Evolutionary conservation across 257 asterid species (phyloP).

Genomic region (Salvia rosmarinus): DNA sequence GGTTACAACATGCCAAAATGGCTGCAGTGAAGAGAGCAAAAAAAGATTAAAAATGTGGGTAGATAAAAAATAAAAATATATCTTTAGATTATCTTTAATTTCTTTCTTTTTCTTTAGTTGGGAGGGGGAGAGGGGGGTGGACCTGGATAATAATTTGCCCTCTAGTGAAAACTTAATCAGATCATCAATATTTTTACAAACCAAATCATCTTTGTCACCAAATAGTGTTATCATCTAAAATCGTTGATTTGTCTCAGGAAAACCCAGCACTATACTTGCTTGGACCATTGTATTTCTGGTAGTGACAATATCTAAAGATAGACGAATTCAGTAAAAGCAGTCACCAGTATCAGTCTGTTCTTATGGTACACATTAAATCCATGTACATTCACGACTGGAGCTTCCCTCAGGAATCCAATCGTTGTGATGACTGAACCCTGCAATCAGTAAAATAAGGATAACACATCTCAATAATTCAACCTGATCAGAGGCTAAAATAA

Average conservation of each 20-base stretch:
- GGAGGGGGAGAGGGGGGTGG: background rate
- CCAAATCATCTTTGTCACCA: background rate
- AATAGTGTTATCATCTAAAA: slow-evolving; percentile 14
- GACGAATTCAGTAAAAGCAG: slow-evolving; percentile 32
- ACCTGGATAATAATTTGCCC: slow-evolving; percentile 14
- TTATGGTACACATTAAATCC: slow-evolving; percentile 97
- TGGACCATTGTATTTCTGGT: background rate
- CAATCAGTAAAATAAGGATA: slow-evolving; percentile 36
- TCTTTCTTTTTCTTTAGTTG: background rate
- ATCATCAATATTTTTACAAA: no score
- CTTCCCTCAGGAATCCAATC: slow-evolving; percentile 89
- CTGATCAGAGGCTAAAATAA: slow-evolving; percentile 29
- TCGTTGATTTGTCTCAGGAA: slow-evolving; percentile 23
- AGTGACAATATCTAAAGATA: slow-evolving; percentile 21
- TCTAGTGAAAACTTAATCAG: background rate
- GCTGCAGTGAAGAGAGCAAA: slow-evolving; percentile 60
- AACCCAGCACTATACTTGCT: slow-evolving; percentile 9
- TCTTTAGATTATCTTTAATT: background rate
- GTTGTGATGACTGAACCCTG: slow-evolving; percentile 76
- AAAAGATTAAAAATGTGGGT: slow-evolving; percentile 17
- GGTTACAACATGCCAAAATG: slow-evolving; percentile 88
- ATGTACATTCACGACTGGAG: slow-evolving; percentile 77
- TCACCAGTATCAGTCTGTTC: slow-evolving; percentile 90
- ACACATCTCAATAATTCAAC: slow-evolving; percentile 19
- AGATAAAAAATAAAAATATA: slow-evolving; percentile 19